phyloP scores from a whole-genome alignment of 768 basidiomycete species.

The Mycena chlorophos region DNA sequence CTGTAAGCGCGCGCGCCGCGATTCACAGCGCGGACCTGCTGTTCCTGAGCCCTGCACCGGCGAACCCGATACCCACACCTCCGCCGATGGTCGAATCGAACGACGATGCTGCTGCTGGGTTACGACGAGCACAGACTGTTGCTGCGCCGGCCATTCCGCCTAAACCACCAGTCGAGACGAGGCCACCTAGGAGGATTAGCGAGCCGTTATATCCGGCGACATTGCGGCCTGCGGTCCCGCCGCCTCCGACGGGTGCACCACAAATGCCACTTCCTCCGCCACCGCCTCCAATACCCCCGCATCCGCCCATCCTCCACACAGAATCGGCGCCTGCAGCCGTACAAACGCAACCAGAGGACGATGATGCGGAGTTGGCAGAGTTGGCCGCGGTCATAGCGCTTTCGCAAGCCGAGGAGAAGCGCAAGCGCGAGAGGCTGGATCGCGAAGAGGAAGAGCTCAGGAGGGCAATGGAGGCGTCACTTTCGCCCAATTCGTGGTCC shows the following conservation, averaged over 20 bases:
- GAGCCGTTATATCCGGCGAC: constrained; percentile 2
- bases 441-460: constrained; percentile 71
- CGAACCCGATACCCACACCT: neutral
- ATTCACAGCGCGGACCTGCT: neutral
- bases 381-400: constrained; percentile 49
- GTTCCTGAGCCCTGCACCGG: neutral
- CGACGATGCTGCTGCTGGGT: neutral
- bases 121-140: neutral
- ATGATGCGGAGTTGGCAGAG: constrained; percentile 32
- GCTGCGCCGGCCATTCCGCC: constrained; percentile 35
- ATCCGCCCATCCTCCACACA: constrained; percentile 22
- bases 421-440: constrained; percentile 34
- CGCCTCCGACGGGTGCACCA: neutral
- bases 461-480: constrained; percentile 59
- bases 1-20: neutral
- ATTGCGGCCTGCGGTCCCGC: constrained; percentile 8
- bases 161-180: constrained; percentile 31
- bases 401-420: constrained; percentile 46
- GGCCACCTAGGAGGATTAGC: neutral
- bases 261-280: constrained; percentile 22
- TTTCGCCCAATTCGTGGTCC: constrained; percentile 17
- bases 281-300: constrained; percentile 12
- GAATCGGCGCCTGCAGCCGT: neutral
- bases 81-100: neutral
- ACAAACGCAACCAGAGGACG: constrained; percentile 28